Evolutionary conservation across 352 stramenopile species (phyloP).

Genomic region (Discostella stelligera): DNA sequence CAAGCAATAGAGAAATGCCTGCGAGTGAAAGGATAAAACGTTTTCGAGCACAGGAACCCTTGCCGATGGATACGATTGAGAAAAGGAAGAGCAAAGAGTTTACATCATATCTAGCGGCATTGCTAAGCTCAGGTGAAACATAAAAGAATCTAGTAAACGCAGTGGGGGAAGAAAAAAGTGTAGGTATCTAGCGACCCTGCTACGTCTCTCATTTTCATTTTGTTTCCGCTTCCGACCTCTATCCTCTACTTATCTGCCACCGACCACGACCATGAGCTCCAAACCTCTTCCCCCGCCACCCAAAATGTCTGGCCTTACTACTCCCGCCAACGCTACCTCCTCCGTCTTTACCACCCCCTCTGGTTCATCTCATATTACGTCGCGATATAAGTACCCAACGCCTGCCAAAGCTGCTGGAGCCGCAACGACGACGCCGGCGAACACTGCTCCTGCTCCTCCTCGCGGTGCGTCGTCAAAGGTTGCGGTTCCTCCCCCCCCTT

Average conservation of each 20-base stretch:
- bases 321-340: slow-evolving; percentile 7
- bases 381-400: slow-evolving; percentile 16
- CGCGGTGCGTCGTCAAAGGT: not conserved
- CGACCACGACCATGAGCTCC: slow-evolving; percentile 8
- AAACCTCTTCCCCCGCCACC: slow-evolving; percentile 25
- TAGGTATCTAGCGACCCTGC: too few species aligned
- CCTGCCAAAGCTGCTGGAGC: not conserved
- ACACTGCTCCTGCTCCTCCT: not conserved
- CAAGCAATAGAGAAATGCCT: slow-evolving; percentile 14
- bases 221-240: too few species aligned
- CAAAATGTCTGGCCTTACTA: slow-evolving; percentile 23
- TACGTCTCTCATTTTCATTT: too few species aligned
- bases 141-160: too few species aligned
- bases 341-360: slow-evolving; percentile 15
- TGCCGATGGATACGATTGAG: slow-evolving; percentile 28
- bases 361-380: not conserved
- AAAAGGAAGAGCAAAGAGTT: slow-evolving; percentile 45
- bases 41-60: slow-evolving; percentile 8
- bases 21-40: slow-evolving; percentile 24
- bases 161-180: too few species aligned
- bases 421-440: not conserved
- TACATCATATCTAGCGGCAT: slow-evolving; percentile 40
- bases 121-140: slow-evolving; percentile 15
- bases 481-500: not conserved
- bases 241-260: too few species aligned